Percentiles rank a stretch among this genome's conserved stretches.
Evolutionary conservation across 352 stramenopile species (phyloP).

Genomic region (Globisporangium paddicum): DNA sequence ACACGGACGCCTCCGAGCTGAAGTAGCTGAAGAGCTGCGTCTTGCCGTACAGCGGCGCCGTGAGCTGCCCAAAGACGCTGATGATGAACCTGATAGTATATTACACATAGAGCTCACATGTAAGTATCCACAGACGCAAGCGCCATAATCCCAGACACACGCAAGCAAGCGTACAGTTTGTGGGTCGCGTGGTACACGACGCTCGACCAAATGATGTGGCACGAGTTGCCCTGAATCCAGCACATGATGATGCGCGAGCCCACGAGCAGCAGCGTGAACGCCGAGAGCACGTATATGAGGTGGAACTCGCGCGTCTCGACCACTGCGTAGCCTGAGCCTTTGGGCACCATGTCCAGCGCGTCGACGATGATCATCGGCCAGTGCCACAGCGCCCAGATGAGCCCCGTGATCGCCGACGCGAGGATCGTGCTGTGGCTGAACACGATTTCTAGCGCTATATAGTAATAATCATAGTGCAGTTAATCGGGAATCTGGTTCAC

Average conservation of each 20-base stretch:
- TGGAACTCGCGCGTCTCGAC: constrained; percentile 76
- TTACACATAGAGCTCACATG: neutral
- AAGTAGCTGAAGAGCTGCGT: constrained; percentile 81
- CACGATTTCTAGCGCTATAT: constrained; percentile 85
- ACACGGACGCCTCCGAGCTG: constrained; percentile 79
- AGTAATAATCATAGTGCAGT: too few species aligned
- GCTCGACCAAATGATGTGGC: constrained; percentile 87
- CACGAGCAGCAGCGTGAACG: constrained; percentile 77
- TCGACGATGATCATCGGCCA: constrained; percentile 88
- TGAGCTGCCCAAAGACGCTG: constrained; percentile 85
- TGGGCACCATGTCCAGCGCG: constrained; percentile 65
- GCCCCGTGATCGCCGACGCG: constrained; percentile 79
- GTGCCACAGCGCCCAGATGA: constrained; percentile 83
- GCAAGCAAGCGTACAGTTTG: constrained; percentile 62
- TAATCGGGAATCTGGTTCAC: too few species aligned
- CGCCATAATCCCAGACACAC: neutral
- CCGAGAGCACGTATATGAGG: constrained; percentile 67
- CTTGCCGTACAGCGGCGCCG: constrained; percentile 79
- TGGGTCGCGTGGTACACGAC: constrained; percentile 83
- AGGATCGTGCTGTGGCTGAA: constrained; percentile 86
- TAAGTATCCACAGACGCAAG: neutral
- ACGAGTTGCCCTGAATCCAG: constrained; percentile 88
- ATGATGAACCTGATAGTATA: constrained; percentile 64
- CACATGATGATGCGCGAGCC: constrained; percentile 88
- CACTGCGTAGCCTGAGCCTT: constrained; percentile 72